A percentile compares a stretch with the other conserved stretches of the same genome.
phyloP scores from a whole-genome alignment of 768 basidiomycete species.

The Paxillus ammoniavirescens region DNA sequence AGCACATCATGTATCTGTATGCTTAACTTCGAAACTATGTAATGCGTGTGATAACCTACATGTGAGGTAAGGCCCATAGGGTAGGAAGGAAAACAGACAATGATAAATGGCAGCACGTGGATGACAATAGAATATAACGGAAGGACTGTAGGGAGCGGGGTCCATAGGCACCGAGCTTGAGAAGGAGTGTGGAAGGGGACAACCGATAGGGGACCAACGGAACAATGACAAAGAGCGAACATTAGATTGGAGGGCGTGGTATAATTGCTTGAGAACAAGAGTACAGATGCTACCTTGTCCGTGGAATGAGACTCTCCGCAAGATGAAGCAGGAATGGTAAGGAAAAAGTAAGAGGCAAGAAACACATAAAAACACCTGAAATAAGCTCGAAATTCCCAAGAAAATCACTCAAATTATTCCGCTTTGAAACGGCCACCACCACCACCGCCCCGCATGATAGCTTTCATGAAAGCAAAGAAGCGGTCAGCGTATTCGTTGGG shows the following conservation, averaged over 20 bases:
- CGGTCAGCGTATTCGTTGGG: slow-evolving; percentile 85
- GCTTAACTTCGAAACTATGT: slow-evolving; percentile 1
- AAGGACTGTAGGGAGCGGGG: background rate
- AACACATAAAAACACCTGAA: slow-evolving; percentile 1
- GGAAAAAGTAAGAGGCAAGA: slow-evolving; percentile 6
- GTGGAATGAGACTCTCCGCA: slow-evolving; percentile 5
- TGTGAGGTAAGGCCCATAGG: background rate
- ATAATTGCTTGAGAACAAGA: slow-evolving; percentile 17
- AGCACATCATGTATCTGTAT: slow-evolving; percentile 12
- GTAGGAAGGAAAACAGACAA: background rate
- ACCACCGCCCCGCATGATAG: slow-evolving; percentile 79
- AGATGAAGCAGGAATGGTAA: slow-evolving; percentile 12
- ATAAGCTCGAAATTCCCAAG: slow-evolving; percentile 7
- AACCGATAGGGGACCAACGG: background rate
- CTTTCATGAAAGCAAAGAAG: slow-evolving; percentile 85
- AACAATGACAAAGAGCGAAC: background rate
- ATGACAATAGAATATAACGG: background rate
- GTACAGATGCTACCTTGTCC: slow-evolving; percentile 3
- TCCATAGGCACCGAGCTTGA: background rate
- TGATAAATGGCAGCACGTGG: background rate
- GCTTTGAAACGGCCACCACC: slow-evolving; percentile 54
- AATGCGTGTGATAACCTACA: slow-evolving; percentile 14
- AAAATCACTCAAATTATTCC: slow-evolving; percentile 25
- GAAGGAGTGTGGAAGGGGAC: slow-evolving; percentile 9
- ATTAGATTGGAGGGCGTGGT: slow-evolving; percentile 17